Percentiles rank a stretch among this genome's conserved stretches.
Evolutionary conservation across 768 basidiomycete species (phyloP).

Genomic region (Macrolepiota dolichaula): DNA sequence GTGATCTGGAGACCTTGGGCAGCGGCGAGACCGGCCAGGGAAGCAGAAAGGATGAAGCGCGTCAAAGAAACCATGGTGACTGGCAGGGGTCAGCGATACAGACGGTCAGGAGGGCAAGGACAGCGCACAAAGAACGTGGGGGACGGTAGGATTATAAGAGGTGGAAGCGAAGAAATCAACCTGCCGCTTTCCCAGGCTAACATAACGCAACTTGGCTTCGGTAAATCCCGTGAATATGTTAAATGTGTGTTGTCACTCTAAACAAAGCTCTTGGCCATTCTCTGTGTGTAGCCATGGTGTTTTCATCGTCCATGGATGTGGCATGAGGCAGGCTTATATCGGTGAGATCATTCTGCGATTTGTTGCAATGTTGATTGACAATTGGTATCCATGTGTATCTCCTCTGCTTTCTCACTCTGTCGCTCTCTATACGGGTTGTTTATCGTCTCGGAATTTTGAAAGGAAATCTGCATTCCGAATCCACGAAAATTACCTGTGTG

Average conservation of each 20-base stretch:
- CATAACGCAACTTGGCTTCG: not conserved
- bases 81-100: not conserved
- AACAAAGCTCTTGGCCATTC: too few relatives aligned
- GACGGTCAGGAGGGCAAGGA: not conserved
- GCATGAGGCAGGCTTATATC: not conserved
- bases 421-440: not conserved
- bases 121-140: conserved; percentile 4
- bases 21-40: conserved; percentile 30
- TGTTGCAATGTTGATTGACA: not conserved
- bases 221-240: not conserved
- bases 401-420: not conserved
- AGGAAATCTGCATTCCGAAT: not conserved
- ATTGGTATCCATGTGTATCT: not conserved
- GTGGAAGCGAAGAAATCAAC: not conserved
- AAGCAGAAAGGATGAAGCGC: conserved; percentile 18
- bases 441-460: not conserved
- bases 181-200: not conserved
- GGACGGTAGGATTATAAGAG: not conserved
- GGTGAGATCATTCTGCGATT: not conserved
- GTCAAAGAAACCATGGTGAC: conserved; percentile 3
- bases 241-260: too few relatives aligned
- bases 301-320: not conserved
- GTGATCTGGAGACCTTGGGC: conserved; percentile 40
- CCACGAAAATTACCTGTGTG: not conserved
- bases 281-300: not conserved